These are phyloP conservation scores for Yarrowia galli DNA, from an alignment of 1,139 yeast species.

Conservation along the genomic window DNA sequence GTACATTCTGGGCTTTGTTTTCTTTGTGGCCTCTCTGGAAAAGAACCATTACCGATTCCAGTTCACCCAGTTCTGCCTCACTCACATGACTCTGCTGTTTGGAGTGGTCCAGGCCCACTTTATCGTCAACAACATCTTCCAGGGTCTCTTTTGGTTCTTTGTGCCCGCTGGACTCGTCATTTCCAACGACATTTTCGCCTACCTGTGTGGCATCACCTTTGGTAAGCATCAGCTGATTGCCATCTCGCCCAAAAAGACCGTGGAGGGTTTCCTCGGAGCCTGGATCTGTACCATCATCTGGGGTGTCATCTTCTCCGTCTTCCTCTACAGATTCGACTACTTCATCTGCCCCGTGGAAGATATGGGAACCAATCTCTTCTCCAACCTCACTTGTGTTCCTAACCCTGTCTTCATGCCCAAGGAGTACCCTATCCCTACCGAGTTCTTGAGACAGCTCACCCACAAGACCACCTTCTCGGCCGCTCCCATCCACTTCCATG, in stretches of 20 bases:
- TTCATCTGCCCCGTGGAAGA: constrained; percentile 88
- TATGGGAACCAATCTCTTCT: constrained; percentile 63
- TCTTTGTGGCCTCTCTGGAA: constrained; percentile 87
- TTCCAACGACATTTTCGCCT: constrained; percentile 95
- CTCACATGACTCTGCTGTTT: constrained; percentile 89
- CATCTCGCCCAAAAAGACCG: constrained; percentile 95
- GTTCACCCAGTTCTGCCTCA: constrained; percentile 90
- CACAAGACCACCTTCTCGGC: constrained; percentile 62
- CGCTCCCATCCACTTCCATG: constrained; percentile 90
- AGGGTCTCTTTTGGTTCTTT: constrained; percentile 93
- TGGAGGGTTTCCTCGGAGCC: constrained; percentile 97
- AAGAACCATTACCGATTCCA: constrained; percentile 91
- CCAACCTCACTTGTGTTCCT: constrained; percentile 75
- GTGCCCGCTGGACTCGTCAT: constrained; percentile 91
- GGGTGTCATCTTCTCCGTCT: constrained; percentile 69
- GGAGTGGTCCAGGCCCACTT: constrained; percentile 96
- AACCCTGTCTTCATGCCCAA: constrained; percentile 89
- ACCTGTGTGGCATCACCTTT: constrained; percentile 94
- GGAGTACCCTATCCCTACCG: constrained; percentile 73
- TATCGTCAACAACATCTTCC: constrained; percentile 85
- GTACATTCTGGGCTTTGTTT: constrained; percentile 86
- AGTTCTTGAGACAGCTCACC: constrained; percentile 59
- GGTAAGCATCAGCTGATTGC: constrained; percentile 92
- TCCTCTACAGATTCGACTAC: constrained; percentile 71
- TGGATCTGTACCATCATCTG: constrained; percentile 91